phyloP scores from a whole-genome alignment of 108 stramenopile species.

The Cyclotella choctawhatcheeana region DNA sequence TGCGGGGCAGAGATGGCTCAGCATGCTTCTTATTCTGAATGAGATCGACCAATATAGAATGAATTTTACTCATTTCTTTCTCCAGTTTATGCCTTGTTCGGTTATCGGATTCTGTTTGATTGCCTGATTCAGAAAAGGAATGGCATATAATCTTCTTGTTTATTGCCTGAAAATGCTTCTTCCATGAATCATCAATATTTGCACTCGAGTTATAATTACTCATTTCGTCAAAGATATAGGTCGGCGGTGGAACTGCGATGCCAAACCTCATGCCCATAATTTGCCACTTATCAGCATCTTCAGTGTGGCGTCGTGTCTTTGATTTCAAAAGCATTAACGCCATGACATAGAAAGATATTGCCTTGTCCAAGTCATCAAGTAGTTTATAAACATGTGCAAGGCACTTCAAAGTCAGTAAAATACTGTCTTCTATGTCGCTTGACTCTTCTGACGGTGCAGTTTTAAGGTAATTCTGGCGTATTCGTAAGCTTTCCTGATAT shows the following conservation, averaged over 20 bases:
- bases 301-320: constrained; percentile 15
- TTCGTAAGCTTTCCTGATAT: constrained; percentile 55
- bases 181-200: constrained; percentile 20
- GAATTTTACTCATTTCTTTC: constrained; percentile 39
- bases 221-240: constrained; percentile 31
- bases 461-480: constrained; percentile 36
- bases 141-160: constrained; percentile 41
- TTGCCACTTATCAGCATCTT: constrained; percentile 30
- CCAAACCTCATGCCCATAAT: constrained; percentile 29
- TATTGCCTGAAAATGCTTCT: constrained; percentile 35
- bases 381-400: constrained; percentile 47
- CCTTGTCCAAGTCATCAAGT: constrained; percentile 33
- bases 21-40: constrained; percentile 29
- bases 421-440: constrained; percentile 29
- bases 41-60: constrained; percentile 31
- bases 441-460: constrained; percentile 13
- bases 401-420: constrained; percentile 41
- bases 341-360: constrained; percentile 47
- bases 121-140: constrained; percentile 32
- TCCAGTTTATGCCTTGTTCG: constrained; percentile 20
- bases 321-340: constrained; percentile 29
- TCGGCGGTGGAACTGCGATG: constrained; percentile 34
- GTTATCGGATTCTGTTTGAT: constrained; percentile 3
- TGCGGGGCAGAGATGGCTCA: background rate
- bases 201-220: constrained; percentile 14